These are phyloP conservation scores for Mentha longifolia DNA, from an alignment of 257 asterid species.

Conservation along the genomic window DNA sequence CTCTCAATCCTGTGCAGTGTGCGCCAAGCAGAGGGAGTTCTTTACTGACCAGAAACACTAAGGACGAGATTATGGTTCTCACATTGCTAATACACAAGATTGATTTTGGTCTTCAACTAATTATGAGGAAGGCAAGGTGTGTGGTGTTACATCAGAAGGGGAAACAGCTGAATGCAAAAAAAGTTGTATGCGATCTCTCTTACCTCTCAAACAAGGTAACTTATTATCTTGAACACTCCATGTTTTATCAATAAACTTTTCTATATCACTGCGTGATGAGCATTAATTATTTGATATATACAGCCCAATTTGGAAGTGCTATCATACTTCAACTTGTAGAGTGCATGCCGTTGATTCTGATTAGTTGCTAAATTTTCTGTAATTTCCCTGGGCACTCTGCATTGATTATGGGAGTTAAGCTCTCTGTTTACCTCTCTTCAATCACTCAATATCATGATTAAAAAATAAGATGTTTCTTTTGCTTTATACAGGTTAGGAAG, in stretches of 20 bases:
- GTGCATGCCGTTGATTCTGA: neutral
- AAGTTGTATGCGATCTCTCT: constrained; percentile 96
- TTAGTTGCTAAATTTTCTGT: neutral
- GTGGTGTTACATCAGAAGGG: constrained; percentile 95
- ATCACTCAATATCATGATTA: constrained; percentile 17
- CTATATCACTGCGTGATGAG: neutral
- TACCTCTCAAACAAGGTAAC: constrained; percentile 85
- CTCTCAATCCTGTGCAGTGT: neutral
- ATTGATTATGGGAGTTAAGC: constrained; percentile 6
- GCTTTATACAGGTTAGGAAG: constrained; percentile 62
- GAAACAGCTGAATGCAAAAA: constrained; percentile 93
- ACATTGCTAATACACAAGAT: neutral
- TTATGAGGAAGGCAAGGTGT: constrained; percentile 76
- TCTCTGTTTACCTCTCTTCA: constrained; percentile 20
- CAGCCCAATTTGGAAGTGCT: neutral
- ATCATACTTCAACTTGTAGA: constrained; percentile 11
- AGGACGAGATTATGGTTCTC: constrained; percentile 14
- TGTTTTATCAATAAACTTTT: neutral
- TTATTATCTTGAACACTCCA: constrained; percentile 13
- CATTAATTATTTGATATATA: constrained; percentile 59
- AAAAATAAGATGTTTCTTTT: constrained; percentile 14
- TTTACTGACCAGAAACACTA: neutral
- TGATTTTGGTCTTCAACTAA: neutral
- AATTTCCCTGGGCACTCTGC: constrained; percentile 16
- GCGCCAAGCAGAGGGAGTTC: neutral